Evolutionary conservation across 331 rosid genomes (phyloP).

Genomic region (Quercus lobata): DNA sequence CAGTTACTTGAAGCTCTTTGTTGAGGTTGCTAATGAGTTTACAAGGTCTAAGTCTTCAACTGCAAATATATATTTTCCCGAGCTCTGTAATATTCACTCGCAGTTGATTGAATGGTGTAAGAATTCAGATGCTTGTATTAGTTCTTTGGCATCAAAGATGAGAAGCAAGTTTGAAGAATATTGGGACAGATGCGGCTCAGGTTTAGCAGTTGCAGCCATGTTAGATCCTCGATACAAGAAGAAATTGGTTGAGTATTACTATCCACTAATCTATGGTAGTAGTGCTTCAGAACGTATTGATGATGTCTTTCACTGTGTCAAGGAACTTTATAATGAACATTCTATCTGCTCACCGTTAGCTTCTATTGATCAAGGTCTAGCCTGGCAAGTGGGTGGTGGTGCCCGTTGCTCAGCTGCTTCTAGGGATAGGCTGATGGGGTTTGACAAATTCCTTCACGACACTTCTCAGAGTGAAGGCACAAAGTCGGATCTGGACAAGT

Average conservation of each 20-base stretch:
- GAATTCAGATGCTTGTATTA: slow-evolving; percentile 63
- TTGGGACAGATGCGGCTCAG: slow-evolving; percentile 83
- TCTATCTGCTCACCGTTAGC: slow-evolving; percentile 76
- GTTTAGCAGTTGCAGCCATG: slow-evolving; percentile 87
- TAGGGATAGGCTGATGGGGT: slow-evolving; percentile 88
- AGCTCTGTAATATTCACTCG: slow-evolving; percentile 83
- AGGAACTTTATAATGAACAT: slow-evolving; percentile 82
- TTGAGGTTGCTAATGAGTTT: slow-evolving; percentile 57
- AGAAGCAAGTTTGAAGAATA: slow-evolving; percentile 82
- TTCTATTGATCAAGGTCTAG: slow-evolving; percentile 66
- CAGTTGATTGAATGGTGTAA: slow-evolving; percentile 92
- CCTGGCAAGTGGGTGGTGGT: slow-evolving; percentile 75
- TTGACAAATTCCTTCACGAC: slow-evolving; percentile 87
- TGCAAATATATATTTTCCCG: slow-evolving; percentile 80
- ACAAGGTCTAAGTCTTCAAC: slow-evolving; percentile 62
- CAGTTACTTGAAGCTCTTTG: slow-evolving; percentile 73
- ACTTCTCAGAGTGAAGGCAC: slow-evolving; percentile 68
- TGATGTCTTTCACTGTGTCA: slow-evolving; percentile 66
- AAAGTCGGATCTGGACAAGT: slow-evolving; percentile 89
- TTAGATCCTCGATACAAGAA: slow-evolving; percentile 91
- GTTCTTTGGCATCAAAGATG: slow-evolving; percentile 65
- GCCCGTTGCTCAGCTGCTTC: slow-evolving; percentile 46
- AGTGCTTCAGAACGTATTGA: slow-evolving; percentile 51
- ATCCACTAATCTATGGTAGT: slow-evolving; percentile 74
- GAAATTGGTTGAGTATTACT: slow-evolving; percentile 85